A percentile compares a stretch with the other conserved stretches of the same genome.
Conservation (phyloP, 1,284 basidiomycete species). For the Irpex sp. region DNA sequence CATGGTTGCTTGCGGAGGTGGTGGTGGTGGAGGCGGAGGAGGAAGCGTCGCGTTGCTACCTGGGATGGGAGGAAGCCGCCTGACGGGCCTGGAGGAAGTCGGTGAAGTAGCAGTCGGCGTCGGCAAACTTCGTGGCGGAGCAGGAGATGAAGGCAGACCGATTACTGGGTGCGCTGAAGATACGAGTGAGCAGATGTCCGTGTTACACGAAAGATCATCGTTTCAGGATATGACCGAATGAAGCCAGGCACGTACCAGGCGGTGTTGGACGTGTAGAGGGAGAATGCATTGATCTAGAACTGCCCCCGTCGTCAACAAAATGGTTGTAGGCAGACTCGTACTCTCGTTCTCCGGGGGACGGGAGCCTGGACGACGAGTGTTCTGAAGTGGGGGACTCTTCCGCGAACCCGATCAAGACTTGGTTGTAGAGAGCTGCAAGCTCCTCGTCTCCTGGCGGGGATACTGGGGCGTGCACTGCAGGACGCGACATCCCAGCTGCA, state of each 20-base stretch:
- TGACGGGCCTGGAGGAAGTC: slow-evolving; percentile 19
- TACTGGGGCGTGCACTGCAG: slow-evolving; percentile 20
- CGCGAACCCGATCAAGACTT: slow-evolving; percentile 64
- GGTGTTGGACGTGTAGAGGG: slow-evolving; percentile 16
- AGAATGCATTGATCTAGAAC: slow-evolving; percentile 24
- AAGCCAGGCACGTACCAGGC: slow-evolving; percentile 20
- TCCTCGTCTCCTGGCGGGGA: slow-evolving; percentile 59
- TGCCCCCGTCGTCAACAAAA: slow-evolving; percentile 28
- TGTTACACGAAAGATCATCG: slow-evolving; percentile 9
- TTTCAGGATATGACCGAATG: slow-evolving; percentile 13
- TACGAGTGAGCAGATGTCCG: slow-evolving; percentile 9
- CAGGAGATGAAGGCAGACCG: slow-evolving; percentile 25
- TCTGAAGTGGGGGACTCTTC: slow-evolving; percentile 41
- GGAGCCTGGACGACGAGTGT: slow-evolving; percentile 27
- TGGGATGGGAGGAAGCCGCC: slow-evolving; percentile 29
- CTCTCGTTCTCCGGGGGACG: slow-evolving; percentile 25
- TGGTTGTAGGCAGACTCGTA: slow-evolving; percentile 25
- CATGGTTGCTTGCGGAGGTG: slow-evolving; percentile 18
- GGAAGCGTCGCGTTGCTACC: slow-evolving; percentile 18
- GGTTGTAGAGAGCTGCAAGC: slow-evolving; percentile 65
- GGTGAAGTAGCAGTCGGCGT: slow-evolving; percentile 22
- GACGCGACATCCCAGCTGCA: slow-evolving; percentile 22
- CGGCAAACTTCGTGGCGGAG: slow-evolving; percentile 16
- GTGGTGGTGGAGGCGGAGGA: slow-evolving; percentile 23
- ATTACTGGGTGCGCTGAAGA: slow-evolving; percentile 15